Conservation (phyloP, 1,139 yeast genomes). For the Fermentozyma sake region DNA sequence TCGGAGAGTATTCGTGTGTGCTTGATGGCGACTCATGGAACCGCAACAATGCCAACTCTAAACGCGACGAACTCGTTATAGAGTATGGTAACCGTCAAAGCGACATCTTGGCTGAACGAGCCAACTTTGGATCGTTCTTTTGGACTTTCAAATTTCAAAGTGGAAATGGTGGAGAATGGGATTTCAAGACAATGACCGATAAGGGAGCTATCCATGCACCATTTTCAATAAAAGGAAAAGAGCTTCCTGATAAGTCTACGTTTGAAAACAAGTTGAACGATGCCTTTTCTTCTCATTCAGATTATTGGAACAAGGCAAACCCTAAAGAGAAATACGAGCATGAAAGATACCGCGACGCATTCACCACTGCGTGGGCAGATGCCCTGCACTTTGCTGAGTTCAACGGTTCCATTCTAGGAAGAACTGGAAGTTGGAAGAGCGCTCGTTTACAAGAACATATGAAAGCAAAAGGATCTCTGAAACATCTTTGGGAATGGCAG, state of each 20-base stretch:
- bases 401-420: slow-evolving; percentile 69
- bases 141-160: slow-evolving; percentile 88
- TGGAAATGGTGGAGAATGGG: slow-evolving; percentile 98
- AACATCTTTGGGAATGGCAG: slow-evolving; percentile 79
- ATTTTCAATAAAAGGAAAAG: slow-evolving; percentile 17
- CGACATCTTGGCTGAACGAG: slow-evolving; percentile 43
- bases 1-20: slow-evolving; percentile 92
- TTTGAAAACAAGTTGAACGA: slow-evolving; percentile 37
- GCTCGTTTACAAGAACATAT: slow-evolving; percentile 53
- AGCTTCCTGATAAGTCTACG: slow-evolving; percentile 36
- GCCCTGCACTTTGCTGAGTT: slow-evolving; percentile 61
- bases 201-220: slow-evolving; percentile 49
- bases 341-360: slow-evolving; percentile 76
- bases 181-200: slow-evolving; percentile 72
- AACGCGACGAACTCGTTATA: slow-evolving; percentile 31
- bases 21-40: slow-evolving; percentile 74
- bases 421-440: slow-evolving; percentile 67
- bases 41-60: slow-evolving; percentile 43
- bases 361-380: slow-evolving; percentile 71
- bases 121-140: slow-evolving; percentile 70
- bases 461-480: slow-evolving; percentile 48
- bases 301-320: slow-evolving; percentile 67
- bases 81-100: slow-evolving; percentile 41
- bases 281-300: slow-evolving; percentile 44
- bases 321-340: slow-evolving; percentile 66